Conservation (phyloP, 164 flowering plant genomes). For the Hamamelis virginiana region DNA sequence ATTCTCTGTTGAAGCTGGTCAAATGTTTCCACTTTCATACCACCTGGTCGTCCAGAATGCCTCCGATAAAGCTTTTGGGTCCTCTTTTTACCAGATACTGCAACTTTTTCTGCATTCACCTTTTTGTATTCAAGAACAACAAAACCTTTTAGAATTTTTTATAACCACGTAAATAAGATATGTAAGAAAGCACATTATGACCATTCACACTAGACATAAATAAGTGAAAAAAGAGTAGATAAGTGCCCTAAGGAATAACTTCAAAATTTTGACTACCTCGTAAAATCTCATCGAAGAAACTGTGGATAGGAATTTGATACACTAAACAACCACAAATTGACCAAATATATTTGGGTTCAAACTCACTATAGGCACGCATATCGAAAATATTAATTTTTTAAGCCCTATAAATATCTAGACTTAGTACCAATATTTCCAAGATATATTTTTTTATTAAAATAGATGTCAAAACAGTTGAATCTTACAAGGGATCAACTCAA, state of each 20-base stretch:
- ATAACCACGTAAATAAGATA: background rate
- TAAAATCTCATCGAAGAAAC: background rate
- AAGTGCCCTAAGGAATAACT: background rate
- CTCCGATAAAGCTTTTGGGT: constrained; percentile 90
- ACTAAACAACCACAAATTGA: background rate
- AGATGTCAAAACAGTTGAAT: background rate
- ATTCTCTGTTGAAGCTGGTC: constrained; percentile 94
- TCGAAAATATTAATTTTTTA: too few relatives aligned
- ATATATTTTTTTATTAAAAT: too few relatives aligned
- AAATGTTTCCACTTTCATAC: constrained; percentile 93
- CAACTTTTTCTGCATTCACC: constrained; percentile 97
- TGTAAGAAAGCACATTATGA: background rate
- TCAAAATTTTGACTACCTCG: background rate
- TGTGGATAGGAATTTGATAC: background rate
- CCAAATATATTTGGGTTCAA: background rate
- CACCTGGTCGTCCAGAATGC: constrained; percentile 99
- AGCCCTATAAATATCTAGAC: too few relatives aligned
- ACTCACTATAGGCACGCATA: too few relatives aligned
- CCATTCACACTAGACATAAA: background rate
- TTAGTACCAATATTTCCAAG: too few relatives aligned
- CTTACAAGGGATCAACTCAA: background rate
- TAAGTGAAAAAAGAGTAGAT: background rate
- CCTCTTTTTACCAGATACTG: constrained; percentile 97
- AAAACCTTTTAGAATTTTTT: background rate
- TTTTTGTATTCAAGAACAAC: constrained; percentile 25